These are phyloP conservation scores for Globisporangium abappressorium DNA, from an alignment of 352 stramenopile species.

Conservation along the genomic window DNA sequence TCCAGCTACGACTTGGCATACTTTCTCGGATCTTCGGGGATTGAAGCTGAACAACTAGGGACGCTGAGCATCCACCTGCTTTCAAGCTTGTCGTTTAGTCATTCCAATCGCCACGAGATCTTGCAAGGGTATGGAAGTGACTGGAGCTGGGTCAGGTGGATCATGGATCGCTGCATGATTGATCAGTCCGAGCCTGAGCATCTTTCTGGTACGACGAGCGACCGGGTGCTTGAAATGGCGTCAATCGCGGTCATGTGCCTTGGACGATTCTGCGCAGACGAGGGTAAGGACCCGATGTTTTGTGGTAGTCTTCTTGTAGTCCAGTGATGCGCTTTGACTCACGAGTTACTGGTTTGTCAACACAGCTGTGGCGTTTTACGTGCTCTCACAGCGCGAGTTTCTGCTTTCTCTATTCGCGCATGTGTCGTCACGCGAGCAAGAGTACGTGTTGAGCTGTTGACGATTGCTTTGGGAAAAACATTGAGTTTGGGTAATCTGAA, in stretches of 20 bases:
- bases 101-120: conserved; percentile 13
- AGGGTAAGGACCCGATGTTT: not conserved
- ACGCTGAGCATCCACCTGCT: conserved; percentile 11
- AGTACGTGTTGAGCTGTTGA: not conserved
- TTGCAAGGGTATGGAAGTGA: conserved; percentile 4
- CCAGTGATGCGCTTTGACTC: not conserved
- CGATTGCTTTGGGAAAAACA: not conserved
- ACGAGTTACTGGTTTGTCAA: not conserved
- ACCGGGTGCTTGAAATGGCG: not conserved
- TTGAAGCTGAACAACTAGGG: not conserved
- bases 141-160: conserved; percentile 15
- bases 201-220: too few species aligned
- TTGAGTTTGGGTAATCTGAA: not conserved
- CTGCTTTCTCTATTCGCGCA: conserved; percentile 13
- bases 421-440: not conserved
- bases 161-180: conserved; percentile 10
- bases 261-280: conserved; percentile 15
- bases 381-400: conserved; percentile 10
- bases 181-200: conserved; percentile 1
- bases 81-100: conserved; percentile 7
- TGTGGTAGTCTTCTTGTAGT: not conserved
- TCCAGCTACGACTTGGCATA: conserved; percentile 19
- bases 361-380: conserved; percentile 13
- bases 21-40: conserved; percentile 11
- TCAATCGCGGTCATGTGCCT: conserved; percentile 11